These are phyloP conservation scores for Cytospora piceicola DNA, from an alignment of 2,329 filamentous ascomycete genomes.

Conservation along the genomic window DNA sequence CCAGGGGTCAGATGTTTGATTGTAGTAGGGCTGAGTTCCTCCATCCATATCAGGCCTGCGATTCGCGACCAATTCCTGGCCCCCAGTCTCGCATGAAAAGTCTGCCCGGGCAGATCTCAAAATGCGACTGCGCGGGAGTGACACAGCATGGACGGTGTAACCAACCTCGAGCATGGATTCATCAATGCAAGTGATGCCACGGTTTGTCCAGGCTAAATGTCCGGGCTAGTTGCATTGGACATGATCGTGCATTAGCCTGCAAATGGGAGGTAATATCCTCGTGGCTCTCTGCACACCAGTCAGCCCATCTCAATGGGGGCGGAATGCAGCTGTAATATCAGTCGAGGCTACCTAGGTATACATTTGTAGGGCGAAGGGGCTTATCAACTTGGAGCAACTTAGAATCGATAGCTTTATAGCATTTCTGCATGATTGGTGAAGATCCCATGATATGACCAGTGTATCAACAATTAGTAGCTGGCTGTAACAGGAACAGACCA, in stretches of 20 bases:
- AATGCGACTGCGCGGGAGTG: not conserved
- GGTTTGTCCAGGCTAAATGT: not conserved
- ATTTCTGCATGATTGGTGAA: not conserved
- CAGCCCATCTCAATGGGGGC: not conserved
- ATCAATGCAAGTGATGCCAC: not conserved
- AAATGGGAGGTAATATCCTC: not conserved
- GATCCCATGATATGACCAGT: not conserved
- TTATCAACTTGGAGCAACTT: too few relatives aligned
- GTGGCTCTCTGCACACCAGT: not conserved
- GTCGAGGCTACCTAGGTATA: too few relatives aligned
- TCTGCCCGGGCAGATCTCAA: not conserved
- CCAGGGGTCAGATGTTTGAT: not conserved
- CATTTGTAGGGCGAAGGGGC: not conserved
- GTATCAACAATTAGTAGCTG: not conserved
- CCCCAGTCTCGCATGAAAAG: not conserved
- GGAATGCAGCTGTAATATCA: not conserved
- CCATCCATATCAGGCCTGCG: not conserved
- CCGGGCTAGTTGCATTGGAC: not conserved
- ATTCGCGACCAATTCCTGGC: not conserved
- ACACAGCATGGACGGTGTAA: not conserved
- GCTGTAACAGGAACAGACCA: not conserved
- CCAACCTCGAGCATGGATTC: not conserved
- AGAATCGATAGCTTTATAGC: not conserved
- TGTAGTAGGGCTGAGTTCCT: not conserved
- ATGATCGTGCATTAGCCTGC: not conserved